Base-by-base conservation (phyloP, 2,329 filamentous ascomycete genomes). In the Claviceps africana region DNA sequence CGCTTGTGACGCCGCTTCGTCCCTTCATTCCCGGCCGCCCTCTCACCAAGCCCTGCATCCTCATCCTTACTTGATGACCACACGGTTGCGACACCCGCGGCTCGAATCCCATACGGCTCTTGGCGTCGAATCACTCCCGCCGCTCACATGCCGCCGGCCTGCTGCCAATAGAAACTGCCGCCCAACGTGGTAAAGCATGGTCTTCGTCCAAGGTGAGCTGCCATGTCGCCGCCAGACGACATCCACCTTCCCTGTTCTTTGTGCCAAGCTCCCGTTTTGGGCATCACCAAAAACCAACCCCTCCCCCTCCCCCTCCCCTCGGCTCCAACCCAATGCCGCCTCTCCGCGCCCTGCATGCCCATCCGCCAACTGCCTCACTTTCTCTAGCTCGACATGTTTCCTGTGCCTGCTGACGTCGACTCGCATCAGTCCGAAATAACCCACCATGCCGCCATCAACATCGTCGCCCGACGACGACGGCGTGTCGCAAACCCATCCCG, bases 371-470 rank as follows among this genome's bases (percentile, higher is more conserved):
- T 25, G 17, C n/a, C n/a, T 22, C 1, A 19, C 2, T 15, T 15
- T 9, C 13, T 17, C 19, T 42, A 35, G 44, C 17, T 17, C 37
- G 30, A 35, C 17, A 9, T 28, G 17, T 2, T 11, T 8, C 13
- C 28, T 31, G 13, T 37, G 25, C 42, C 21, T 21, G 13, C n/a
- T 35, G 25, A 28, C 35, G 56, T 57, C 58, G 52, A 59, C 40
- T 50, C 45, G 44, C 43, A 39, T 33, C 46, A 10, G 15, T 13
- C 50, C 59, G 56, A 53, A 53, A 51, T 52, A 50, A 56, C 35
- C 52, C 54, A 58, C 53, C 53, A 61, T 61, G 60, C 58, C 59
- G 47, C 50, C 51, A 42, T 53, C 57, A 53, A 56, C 28, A 55
- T 50, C 51, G 40, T 45, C 53, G 47, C 30, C 45, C 45, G 56